These are phyloP conservation scores for Tetraselmis striata DNA, from an alignment of 139 green algal genomes.

Conservation along the genomic window DNA sequence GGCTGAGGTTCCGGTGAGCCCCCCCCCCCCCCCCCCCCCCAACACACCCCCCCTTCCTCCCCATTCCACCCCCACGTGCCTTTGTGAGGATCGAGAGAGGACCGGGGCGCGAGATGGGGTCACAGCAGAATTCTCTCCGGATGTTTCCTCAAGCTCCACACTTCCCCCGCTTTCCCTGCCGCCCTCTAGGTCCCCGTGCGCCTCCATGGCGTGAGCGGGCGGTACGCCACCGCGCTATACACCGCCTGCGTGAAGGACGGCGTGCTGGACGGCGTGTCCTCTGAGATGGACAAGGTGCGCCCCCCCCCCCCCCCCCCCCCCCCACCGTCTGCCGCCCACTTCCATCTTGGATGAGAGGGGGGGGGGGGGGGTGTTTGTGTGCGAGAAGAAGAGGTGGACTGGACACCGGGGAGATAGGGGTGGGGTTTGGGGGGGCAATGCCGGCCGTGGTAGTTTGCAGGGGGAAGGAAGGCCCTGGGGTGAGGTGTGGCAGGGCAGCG, in stretches of 20 bases:
- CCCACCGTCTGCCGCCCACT: too few species aligned
- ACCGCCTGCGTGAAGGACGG: slow-evolving; percentile 36
- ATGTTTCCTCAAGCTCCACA: background rate
- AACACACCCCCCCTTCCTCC: too few species aligned
- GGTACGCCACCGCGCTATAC: slow-evolving; percentile 62
- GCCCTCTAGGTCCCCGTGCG: slow-evolving; percentile 15
- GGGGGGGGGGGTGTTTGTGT: too few species aligned
- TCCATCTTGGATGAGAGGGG: too few species aligned
- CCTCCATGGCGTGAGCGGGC: slow-evolving; percentile 36
- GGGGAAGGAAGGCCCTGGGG: too few species aligned
- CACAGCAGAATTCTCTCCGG: background rate
- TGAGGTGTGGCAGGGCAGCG: too few species aligned
- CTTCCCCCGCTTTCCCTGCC: background rate
- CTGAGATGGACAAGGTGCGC: slow-evolving; percentile 37
- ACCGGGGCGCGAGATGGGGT: background rate
- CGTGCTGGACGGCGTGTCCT: slow-evolving; percentile 33
- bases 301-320: too few species aligned
- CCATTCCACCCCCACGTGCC: background rate
- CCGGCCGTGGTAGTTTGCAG: too few species aligned
- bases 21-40: too few species aligned
- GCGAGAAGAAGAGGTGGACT: too few species aligned
- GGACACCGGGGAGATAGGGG: too few species aligned
- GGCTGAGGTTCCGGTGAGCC: background rate
- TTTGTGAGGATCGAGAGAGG: background rate
- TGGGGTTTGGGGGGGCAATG: too few species aligned